These are phyloP conservation scores for Fusarium compactum DNA, from an alignment of 2,329 filamentous ascomycete species.

Conservation along the genomic window DNA sequence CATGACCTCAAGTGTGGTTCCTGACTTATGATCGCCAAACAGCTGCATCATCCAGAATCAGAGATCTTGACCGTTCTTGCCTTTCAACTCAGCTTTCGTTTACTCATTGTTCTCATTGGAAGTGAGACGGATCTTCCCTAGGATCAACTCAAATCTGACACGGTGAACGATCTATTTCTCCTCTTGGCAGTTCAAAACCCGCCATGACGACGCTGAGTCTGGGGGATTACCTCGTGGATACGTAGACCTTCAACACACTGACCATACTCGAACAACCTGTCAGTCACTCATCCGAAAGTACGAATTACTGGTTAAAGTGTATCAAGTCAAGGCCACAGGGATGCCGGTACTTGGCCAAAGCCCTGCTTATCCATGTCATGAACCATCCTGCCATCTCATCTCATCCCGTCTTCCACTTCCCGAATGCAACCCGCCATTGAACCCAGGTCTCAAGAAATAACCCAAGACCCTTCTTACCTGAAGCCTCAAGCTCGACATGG, in stretches of 20 bases:
- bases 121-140: slow-evolving; percentile 19
- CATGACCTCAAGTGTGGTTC: slow-evolving; percentile 17
- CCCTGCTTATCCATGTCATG: background rate
- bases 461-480: slow-evolving; percentile 2
- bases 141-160: slow-evolving; percentile 12
- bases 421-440: slow-evolving; percentile 8
- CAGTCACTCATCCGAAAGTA: slow-evolving; percentile 1
- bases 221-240: slow-evolving; percentile 15
- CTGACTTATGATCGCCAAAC: background rate
- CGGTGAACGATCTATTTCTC: slow-evolving; percentile 15
- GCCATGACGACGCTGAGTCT: slow-evolving; percentile 21
- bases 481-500: slow-evolving; percentile 11
- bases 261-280: slow-evolving; percentile 9
- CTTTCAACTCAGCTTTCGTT: background rate
- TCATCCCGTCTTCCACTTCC: slow-evolving; percentile 11
- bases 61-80: background rate
- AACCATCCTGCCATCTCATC: background rate
- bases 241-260: slow-evolving; percentile 2
- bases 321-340: slow-evolving; percentile 2
- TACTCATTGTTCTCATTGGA: slow-evolving; percentile 4
- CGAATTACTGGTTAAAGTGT: background rate
- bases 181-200: slow-evolving; percentile 12
- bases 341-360: background rate
- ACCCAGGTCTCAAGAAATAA: background rate
- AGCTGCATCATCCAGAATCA: background rate